Base-by-base conservation (phyloP, 2,329 filamentous ascomycete species). In the Mycosphaerella sp. region DNA sequence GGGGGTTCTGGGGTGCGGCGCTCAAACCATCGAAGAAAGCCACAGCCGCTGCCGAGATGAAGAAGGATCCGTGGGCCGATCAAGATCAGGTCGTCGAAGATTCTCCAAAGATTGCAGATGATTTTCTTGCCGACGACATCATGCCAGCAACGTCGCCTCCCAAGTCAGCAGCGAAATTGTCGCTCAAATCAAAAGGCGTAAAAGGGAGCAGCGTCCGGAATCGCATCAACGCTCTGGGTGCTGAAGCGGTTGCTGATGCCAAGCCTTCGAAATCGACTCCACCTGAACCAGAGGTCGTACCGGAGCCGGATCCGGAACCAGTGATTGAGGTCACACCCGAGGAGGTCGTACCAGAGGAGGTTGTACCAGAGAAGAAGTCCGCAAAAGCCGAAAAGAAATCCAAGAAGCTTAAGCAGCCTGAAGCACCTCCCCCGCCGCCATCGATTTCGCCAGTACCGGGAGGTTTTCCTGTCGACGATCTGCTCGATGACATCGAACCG, bases 201-300 rank as follows among this genome's bases (percentile, higher is more conserved):
- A 75, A 74, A 60, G 69, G 73, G 11, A 76, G 62, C 72, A 46
- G 72, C 38, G 63, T 82, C 41, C 74, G 77, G 12, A 80, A 82
- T 59, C 76, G 76, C 60, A 77, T 82, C 68, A 80, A 72, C 60
- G 66, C 74, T 12, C 60, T 72, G 49, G 67, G 71, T 59, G 69
- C 65, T 53, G 72, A 72, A 42, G 65, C 70, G 52, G 53, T 53
- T 21, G 68, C 71, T 43, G 67, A 70, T 51, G 54, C 55, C 51
- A 71, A 73, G 54, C 66, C 71, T 70, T 59, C 47, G 34, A 64
- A 64, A 54, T 57, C 58, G 23, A 58, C 70, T 21, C 62, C 69
- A 6, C 70, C 69, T 3, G 71, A 17, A 61, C 66, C 10, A 57
- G 65, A 53, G 60, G 62, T 31, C 17, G 38, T 34, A 26, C 51